Conservation (phyloP, 768 basidiomycete species). For the Lactarius tabidus region DNA sequence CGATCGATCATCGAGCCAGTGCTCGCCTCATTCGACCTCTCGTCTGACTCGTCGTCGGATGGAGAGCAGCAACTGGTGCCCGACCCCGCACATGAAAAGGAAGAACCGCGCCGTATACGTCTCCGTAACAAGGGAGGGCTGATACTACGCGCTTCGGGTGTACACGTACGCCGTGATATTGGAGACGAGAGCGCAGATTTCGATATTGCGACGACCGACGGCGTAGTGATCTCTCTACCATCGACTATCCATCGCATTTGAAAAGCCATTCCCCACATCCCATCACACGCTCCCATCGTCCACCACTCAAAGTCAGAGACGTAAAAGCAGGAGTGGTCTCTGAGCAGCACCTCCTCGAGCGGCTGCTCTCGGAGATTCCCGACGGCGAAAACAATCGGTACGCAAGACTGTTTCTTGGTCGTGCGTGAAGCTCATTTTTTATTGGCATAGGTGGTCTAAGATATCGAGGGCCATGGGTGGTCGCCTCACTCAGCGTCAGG, state of each 20-base stretch:
- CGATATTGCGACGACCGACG: constrained; percentile 40
- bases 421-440: constrained; percentile 1
- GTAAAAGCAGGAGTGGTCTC: constrained; percentile 82
- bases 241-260: neutral
- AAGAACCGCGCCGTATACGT: constrained; percentile 55
- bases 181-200: constrained; percentile 61
- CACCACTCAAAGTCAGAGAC: constrained; percentile 54
- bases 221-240: constrained; percentile 1
- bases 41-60: constrained; percentile 37
- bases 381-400: constrained; percentile 73
- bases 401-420: constrained; percentile 24
- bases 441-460: constrained; percentile 59
- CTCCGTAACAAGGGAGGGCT: constrained; percentile 39
- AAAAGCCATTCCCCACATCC: neutral
- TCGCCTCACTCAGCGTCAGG: constrained; percentile 70
- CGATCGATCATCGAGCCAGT: constrained; percentile 48
- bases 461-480: constrained; percentile 79
- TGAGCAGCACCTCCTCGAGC: constrained; percentile 75
- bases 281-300: constrained; percentile 13
- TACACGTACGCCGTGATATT: constrained; percentile 52
- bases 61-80: constrained; percentile 40
- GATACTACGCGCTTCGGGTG: constrained; percentile 37
- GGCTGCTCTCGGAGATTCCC: constrained; percentile 69
- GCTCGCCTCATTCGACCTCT: constrained; percentile 42
- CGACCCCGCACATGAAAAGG: constrained; percentile 43